phyloP scores from a whole-genome alignment of 768 basidiomycete species.

The Hydnomerulius pinastri region DNA sequence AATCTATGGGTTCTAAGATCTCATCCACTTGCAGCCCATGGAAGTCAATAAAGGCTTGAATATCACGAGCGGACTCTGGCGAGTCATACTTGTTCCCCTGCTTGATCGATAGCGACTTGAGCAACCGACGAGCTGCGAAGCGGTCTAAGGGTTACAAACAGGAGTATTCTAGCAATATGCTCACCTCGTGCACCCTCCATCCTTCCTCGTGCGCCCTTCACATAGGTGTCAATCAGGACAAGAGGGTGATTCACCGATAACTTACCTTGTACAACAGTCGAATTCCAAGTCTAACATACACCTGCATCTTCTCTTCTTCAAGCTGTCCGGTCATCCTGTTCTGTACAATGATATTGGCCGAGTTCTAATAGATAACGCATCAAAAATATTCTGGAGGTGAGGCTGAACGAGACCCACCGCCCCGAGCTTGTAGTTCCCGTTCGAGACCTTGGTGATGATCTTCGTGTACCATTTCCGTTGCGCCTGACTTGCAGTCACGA shows the following conservation, averaged over 20 bases:
- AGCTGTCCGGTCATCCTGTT: slow-evolving; percentile 89
- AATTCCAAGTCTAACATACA: slow-evolving; percentile 91
- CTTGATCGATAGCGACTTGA: slow-evolving; percentile 90
- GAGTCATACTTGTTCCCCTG: slow-evolving; percentile 93
- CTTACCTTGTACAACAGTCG: slow-evolving; percentile 82
- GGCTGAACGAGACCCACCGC: slow-evolving; percentile 78
- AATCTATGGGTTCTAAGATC: slow-evolving; percentile 77
- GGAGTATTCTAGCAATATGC: slow-evolving; percentile 19
- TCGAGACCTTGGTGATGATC: slow-evolving; percentile 82
- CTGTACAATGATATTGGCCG: slow-evolving; percentile 97
- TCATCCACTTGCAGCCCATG: slow-evolving; percentile 83
- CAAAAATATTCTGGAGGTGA: neutral
- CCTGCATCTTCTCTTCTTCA: slow-evolving; percentile 98
- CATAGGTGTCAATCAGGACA: slow-evolving; percentile 1
- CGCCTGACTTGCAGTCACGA: slow-evolving; percentile 91
- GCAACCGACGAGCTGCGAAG: slow-evolving; percentile 67
- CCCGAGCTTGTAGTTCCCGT: slow-evolving; percentile 86
- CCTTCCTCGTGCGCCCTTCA: slow-evolving; percentile 74
- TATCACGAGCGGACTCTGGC: slow-evolving; percentile 81
- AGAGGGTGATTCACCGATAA: neutral
- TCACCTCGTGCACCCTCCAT: slow-evolving; percentile 89
- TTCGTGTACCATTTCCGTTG: slow-evolving; percentile 98
- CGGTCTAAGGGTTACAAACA: neutral
- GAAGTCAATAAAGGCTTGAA: slow-evolving; percentile 87
- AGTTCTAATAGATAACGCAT: slow-evolving; percentile 58